Percentiles rank a stretch among this genome's conserved stretches.
Conservation (phyloP, 2,329 filamentous ascomycete species). For the Fusarium caatingaense region DNA sequence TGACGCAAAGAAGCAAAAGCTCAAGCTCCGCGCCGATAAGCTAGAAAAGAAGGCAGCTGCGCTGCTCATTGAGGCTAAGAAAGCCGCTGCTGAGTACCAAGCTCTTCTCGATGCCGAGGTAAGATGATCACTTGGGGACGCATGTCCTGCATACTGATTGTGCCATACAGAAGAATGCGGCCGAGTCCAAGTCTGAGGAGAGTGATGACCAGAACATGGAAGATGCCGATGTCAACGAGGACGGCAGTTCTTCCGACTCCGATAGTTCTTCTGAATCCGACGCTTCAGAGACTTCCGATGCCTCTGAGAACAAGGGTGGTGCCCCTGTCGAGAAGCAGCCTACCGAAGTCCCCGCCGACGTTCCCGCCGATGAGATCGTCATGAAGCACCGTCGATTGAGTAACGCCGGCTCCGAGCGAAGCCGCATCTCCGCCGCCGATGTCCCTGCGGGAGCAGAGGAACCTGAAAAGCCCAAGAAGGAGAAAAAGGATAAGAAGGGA, state of each 20-base stretch:
- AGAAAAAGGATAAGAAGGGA: slow-evolving; percentile 48
- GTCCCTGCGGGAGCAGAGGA: slow-evolving; percentile 38
- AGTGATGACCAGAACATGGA: slow-evolving; percentile 13
- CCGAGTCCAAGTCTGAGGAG: slow-evolving; percentile 29
- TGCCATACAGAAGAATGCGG: slow-evolving; percentile 21
- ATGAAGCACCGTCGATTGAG: slow-evolving; percentile 50
- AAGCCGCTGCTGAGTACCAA: slow-evolving; percentile 47
- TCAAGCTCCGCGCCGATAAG: slow-evolving; percentile 55
- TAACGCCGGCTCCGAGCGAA: slow-evolving; percentile 45
- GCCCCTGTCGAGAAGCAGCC: slow-evolving; percentile 35
- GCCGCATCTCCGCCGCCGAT: slow-evolving; percentile 32
- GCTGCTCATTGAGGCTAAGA: slow-evolving; percentile 56
- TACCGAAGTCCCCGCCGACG: slow-evolving; percentile 36
- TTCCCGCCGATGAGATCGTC: slow-evolving; percentile 48
- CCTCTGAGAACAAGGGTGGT: slow-evolving; percentile 42
- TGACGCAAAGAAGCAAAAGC: slow-evolving; percentile 53
- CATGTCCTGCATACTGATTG: slow-evolving; percentile 6
- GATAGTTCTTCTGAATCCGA: slow-evolving; percentile 40
- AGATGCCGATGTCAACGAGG: background rate
- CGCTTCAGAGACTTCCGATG: slow-evolving; percentile 35
- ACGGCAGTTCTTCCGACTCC: background rate
- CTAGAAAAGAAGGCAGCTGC: slow-evolving; percentile 49
- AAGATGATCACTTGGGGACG: slow-evolving; percentile 4
- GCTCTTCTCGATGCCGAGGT: slow-evolving; percentile 42
- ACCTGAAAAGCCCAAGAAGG: slow-evolving; percentile 39